Evolutionary conservation across 1,284 basidiomycete genomes (phyloP), one percentile per base, ranked within the genome.

Genomic region (Irpex rosettiformis): DNA sequence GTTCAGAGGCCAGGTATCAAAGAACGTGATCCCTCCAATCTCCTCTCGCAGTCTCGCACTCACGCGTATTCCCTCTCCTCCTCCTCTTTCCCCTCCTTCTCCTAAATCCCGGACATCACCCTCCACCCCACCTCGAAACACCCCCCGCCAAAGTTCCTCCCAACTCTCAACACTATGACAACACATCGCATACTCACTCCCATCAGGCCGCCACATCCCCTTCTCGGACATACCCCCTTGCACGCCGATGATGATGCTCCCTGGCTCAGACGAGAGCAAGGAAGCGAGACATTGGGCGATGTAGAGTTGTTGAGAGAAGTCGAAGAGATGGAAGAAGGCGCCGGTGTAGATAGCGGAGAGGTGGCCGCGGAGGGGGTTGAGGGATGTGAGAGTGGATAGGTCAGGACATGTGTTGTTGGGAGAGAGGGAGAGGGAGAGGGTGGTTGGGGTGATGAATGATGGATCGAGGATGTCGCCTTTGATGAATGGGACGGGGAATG

Each of bases 261-360:
- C 73, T 5, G 68, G 67, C 48, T 67, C 62, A 0, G 70, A 64
- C 18, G 70, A 70, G 40, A 77, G 70, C 2, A 81, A 66, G 1
- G 72, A 65, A 1, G 73, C 75, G 43, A 79, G 63, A 3, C 64
- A 69, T 16, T 65, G 65, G 2, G 75, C 79, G 3, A 79, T 66
- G 8, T 71, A 52, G 3, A 66, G 55, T 64, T 81, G 78, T 7
- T 69, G 48, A 6, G 72, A 72, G 58, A 79, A 71, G 16, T 66
- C 56, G 65, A 81, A 81, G 6, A 81, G 69, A 61, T 82, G 79
- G 66, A 81, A 82, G 62, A 82, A 73, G 1, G 73, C 65, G 4
- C 76, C 75, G 5, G 74, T 70, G 59, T 78, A 74, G 33, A 82
- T 77, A 4, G 72, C 75, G 3, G 77, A 75, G 16, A 77, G 62